Evolutionary conservation across 2,329 filamentous ascomycete species (phyloP).

Genomic region (Acrocalymma vagum): DNA sequence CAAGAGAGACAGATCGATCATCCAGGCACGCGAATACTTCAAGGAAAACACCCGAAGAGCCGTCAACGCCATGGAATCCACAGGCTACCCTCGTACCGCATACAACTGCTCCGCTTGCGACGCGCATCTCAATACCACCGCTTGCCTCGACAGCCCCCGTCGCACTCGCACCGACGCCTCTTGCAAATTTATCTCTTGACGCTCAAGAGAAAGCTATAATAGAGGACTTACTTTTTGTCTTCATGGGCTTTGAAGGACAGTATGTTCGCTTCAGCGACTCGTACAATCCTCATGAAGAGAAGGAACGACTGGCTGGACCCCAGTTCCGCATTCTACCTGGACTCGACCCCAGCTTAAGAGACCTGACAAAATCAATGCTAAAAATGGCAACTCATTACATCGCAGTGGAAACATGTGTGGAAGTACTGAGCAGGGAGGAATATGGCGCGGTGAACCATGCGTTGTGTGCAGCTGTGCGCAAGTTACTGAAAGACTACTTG

Average conservation of each 20-base stretch:
- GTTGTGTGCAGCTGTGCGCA: conserved; percentile 92
- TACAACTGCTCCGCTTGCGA: conserved; percentile 76
- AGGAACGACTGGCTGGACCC: conserved; percentile 85
- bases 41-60: conserved; percentile 35
- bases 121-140: conserved; percentile 68
- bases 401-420: conserved; percentile 89
- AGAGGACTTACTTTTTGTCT: conserved; percentile 91
- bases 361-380: conserved; percentile 87
- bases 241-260: conserved; percentile 99
- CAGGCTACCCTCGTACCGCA: conserved; percentile 77
- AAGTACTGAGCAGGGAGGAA: conserved; percentile 91
- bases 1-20: conserved; percentile 32
- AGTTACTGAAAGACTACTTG: conserved; percentile 90
- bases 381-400: conserved; percentile 94
- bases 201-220: conserved; percentile 87
- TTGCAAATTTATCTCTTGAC: conserved; percentile 78
- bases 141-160: conserved; percentile 73
- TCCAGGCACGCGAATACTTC: conserved; percentile 26
- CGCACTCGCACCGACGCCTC: conserved; percentile 70
- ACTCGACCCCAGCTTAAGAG: conserved; percentile 88
- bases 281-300: conserved; percentile 86
- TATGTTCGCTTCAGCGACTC: conserved; percentile 87
- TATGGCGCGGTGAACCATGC: conserved; percentile 96
- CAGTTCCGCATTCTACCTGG: conserved; percentile 81
- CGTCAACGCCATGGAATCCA: conserved; percentile 73